Evolutionary conservation across 495 filamentous ascomycete species (phyloP).

Genomic region (Xanthoparmelia taractica): DNA sequence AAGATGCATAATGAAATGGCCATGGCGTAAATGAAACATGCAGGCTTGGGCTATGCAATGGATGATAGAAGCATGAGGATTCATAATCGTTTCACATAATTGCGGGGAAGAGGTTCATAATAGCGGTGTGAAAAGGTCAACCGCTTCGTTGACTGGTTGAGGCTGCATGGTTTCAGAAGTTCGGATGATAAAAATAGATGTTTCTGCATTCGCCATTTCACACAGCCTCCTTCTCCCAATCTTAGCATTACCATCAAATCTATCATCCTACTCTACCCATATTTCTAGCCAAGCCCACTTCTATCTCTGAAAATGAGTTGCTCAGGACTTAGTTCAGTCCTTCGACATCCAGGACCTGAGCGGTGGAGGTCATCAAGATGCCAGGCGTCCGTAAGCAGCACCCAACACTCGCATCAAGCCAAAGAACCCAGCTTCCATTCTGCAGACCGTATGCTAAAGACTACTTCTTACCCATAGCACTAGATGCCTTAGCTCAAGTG

Average conservation of each 20-base stretch:
- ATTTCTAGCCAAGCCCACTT: conserved; percentile 6
- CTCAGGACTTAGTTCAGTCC: conserved; percentile 5
- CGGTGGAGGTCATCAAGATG: conserved; percentile 18
- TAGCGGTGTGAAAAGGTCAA: conserved; percentile 9
- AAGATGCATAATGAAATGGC: conserved; percentile 3
- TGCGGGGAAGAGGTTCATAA: neutral
- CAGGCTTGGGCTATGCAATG: conserved; percentile 8
- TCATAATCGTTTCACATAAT: conserved; percentile 12
- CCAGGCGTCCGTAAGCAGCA: conserved; percentile 24
- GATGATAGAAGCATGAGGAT: neutral
- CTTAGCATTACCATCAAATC: conserved; percentile 10
- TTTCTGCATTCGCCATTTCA: conserved; percentile 12
- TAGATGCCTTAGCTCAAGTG: conserved; percentile 25
- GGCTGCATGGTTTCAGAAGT: conserved; percentile 2
- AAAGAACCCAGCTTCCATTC: neutral
- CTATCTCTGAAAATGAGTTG: conserved; percentile 8
- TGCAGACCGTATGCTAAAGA: neutral
- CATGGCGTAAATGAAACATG: conserved; percentile 8
- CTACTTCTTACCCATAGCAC: conserved; percentile 9
- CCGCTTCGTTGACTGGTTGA: conserved; percentile 2
- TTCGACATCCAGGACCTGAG: conserved; percentile 4
- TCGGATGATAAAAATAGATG: conserved; percentile 16
- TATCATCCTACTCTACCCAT: neutral
- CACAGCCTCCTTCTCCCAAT: conserved; percentile 16
- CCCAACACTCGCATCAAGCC: too few species aligned